Conservation (phyloP, 805 yeast genomes). For the Ogataea glucozyma region DNA sequence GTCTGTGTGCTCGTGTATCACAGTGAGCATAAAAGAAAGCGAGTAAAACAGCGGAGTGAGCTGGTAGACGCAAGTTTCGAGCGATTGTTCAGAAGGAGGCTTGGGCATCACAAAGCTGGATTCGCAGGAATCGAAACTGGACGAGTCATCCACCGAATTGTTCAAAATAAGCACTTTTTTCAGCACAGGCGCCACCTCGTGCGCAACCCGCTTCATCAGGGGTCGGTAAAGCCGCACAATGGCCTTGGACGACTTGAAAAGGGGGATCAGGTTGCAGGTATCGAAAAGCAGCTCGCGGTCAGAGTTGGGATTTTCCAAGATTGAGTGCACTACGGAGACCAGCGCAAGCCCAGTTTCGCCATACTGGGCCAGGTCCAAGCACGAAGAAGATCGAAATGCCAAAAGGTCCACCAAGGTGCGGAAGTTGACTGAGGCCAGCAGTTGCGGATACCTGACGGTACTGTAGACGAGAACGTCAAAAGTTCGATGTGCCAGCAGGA, state of each 20-base stretch:
- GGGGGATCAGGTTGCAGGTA: slow-evolving; percentile 30
- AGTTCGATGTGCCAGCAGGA: slow-evolving; percentile 19
- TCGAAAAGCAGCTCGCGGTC: slow-evolving; percentile 22
- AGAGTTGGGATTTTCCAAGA: slow-evolving; percentile 14
- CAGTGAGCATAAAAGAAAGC: slow-evolving; percentile 24
- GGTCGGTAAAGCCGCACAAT: slow-evolving; percentile 23
- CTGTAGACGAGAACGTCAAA: slow-evolving; percentile 22
- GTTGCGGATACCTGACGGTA: slow-evolving; percentile 18
- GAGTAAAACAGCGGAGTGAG: slow-evolving; percentile 32
- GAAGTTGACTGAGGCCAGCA: slow-evolving; percentile 28
- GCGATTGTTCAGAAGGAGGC: slow-evolving; percentile 21
- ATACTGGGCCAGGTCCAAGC: slow-evolving; percentile 12
- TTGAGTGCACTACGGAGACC: slow-evolving; percentile 15
- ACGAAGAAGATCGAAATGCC: slow-evolving; percentile 22
- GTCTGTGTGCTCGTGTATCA: slow-evolving; percentile 5
- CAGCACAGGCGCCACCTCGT: slow-evolving; percentile 25
- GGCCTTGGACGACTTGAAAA: slow-evolving; percentile 14
- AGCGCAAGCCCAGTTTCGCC: slow-evolving; percentile 17
- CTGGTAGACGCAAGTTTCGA: slow-evolving; percentile 19
- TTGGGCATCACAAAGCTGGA: slow-evolving; percentile 19
- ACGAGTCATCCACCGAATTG: slow-evolving; percentile 14
- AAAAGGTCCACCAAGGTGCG: slow-evolving; percentile 30
- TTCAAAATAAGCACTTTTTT: slow-evolving; percentile 20
- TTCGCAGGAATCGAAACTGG: slow-evolving; percentile 22
- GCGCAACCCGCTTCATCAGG: slow-evolving; percentile 26